Base-by-base conservation (phyloP, 495 filamentous ascomycete genomes). In the Aspergillus avenaceus region DNA sequence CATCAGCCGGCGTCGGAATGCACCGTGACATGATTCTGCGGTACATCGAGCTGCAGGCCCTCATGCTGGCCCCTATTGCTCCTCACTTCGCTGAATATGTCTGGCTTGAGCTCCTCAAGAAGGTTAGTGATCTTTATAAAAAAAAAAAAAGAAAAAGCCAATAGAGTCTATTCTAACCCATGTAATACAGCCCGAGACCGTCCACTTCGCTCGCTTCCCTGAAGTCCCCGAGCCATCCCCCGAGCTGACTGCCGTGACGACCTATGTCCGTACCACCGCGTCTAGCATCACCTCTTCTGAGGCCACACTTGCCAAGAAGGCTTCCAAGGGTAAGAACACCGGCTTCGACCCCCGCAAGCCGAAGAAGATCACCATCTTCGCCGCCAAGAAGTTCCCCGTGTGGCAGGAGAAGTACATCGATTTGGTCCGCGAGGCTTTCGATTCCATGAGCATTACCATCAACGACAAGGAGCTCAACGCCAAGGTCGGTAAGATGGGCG, bases 1-100 rank as follows among this genome's bases (percentile, higher is more conserved):
- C 72, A 19, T 79, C 86, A 16, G 84, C 86, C 7, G 85, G 85
- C 23, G 77, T 91, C 26, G 82, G 86, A 54, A 91, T 97, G 82
- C 88, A 96, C 75, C 82, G 81, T 52, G 84, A 87, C 55, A 71
- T 91, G 29, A 74, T 90, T 12, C 61, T 76, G 52, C 79, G 84
- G 55, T 98, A 96, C 67, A 82, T 93, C 50, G 83, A 90, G 64
- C 79, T 93, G n/a, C 92, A 97, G 68, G 84, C 88, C 44, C 77
- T 93, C 31, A 72, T 93, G 54, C 71, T 96, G 44, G 78, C 84
- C 8, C 83, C 86, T 25, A 84, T 93, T 53, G 86, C 91, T 8
- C 93, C 93, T 44, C 93, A 98, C 72, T 98, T 90, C 87, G 77
- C 90, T 44, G 93, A 97, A 58, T 88, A 95, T 64, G 81, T 98